Conservation (phyloP, 768 basidiomycete genomes). For the Suillus alpinus region DNA sequence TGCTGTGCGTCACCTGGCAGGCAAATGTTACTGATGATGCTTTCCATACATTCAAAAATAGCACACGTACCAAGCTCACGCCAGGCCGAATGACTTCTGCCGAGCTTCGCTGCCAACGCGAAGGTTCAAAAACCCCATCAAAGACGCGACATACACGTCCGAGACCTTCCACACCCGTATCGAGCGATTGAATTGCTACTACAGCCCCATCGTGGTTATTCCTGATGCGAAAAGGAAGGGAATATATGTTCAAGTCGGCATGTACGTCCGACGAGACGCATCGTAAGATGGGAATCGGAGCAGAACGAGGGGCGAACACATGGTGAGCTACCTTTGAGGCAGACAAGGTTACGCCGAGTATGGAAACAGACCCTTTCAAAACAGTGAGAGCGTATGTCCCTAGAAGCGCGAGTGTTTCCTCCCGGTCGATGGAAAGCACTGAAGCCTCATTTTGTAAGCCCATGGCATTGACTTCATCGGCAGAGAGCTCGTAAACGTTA, state of each 20-base stretch:
- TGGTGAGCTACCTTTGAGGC: constrained; percentile 41
- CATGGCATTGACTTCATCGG: background rate
- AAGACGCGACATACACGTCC: constrained; percentile 62
- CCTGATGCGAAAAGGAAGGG: constrained; percentile 13
- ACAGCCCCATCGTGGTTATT: constrained; percentile 33
- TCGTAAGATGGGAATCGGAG: constrained; percentile 64
- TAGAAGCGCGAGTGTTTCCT: constrained; percentile 48
- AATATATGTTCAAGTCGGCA: background rate
- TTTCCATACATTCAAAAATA: constrained; percentile 40
- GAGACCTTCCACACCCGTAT: constrained; percentile 64
- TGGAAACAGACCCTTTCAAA: constrained; percentile 54
- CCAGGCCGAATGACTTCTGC: constrained; percentile 13
- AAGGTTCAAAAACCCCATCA: constrained; percentile 58
- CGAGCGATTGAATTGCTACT: constrained; percentile 55
- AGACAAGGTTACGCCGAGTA: constrained; percentile 53
- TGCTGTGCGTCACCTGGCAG: constrained; percentile 27
- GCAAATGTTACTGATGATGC: background rate
- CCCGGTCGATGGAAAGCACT: background rate
- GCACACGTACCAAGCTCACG: constrained; percentile 46
- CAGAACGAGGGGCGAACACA: constrained; percentile 75
- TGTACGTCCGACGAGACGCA: constrained; percentile 21
- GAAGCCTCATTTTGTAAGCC: background rate
- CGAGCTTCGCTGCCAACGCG: constrained; percentile 39
- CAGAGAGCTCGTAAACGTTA: background rate
- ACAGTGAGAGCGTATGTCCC: constrained; percentile 65